phyloP scores from a whole-genome alignment of 495 filamentous ascomycete genomes.

The Hypomontagnella monticulosa region DNA sequence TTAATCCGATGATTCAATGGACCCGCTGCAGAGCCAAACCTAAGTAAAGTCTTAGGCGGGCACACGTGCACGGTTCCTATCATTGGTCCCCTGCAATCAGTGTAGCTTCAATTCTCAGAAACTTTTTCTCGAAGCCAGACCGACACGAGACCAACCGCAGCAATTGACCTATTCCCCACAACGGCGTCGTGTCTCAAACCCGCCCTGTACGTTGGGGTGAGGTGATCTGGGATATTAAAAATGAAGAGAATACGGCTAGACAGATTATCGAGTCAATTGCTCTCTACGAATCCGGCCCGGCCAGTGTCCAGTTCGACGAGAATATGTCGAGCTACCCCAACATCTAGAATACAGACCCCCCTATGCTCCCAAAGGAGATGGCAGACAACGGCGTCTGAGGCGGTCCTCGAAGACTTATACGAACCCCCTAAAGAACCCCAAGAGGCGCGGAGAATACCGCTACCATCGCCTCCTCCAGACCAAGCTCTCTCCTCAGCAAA shows the following conservation, averaged over 20 bases:
- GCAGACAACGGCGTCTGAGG: slow-evolving; percentile 43
- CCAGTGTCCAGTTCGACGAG: slow-evolving; percentile 28
- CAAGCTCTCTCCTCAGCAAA: slow-evolving; percentile 82
- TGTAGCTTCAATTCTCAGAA: slow-evolving; percentile 38
- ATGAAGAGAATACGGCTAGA: slow-evolving; percentile 70
- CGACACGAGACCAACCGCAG: slow-evolving; percentile 41
- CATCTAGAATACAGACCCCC: slow-evolving; percentile 41
- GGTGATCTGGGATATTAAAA: slow-evolving; percentile 35
- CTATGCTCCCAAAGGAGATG: slow-evolving; percentile 40
- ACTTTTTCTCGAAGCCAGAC: slow-evolving; percentile 48
- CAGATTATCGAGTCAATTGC: slow-evolving; percentile 76
- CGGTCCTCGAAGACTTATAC: slow-evolving; percentile 13
- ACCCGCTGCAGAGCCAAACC: background rate
- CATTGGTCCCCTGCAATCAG: slow-evolving; percentile 35
- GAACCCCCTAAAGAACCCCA: background rate
- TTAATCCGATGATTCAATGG: slow-evolving; percentile 31
- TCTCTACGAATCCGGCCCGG: slow-evolving; percentile 50
- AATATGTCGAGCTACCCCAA: slow-evolving; percentile 36
- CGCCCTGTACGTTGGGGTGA: slow-evolving; percentile 39
- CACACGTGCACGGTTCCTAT: slow-evolving; percentile 38
- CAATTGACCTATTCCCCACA: slow-evolving; percentile 35
- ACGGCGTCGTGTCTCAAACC: slow-evolving; percentile 41
- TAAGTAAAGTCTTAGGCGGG: background rate
- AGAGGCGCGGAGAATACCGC: background rate
- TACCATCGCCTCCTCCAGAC: slow-evolving; percentile 74